Conservation (phyloP, 768 basidiomycete genomes). For the Pisolithus marmoratus region DNA sequence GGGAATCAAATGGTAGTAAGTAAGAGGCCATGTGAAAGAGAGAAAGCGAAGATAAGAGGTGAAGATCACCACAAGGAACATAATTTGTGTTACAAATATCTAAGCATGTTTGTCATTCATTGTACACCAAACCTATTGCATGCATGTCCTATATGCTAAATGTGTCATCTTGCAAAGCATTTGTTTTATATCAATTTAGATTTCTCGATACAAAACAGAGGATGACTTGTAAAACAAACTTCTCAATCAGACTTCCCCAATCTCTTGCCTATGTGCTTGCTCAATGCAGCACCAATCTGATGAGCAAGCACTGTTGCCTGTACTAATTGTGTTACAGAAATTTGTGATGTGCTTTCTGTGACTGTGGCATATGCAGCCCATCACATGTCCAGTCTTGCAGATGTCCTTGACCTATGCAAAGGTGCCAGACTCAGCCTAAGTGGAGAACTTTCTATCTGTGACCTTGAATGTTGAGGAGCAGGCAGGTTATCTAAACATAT, state of each 20-base stretch:
- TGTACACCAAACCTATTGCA: not conserved
- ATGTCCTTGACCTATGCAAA: constrained; percentile 35
- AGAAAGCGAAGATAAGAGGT: too few relatives aligned
- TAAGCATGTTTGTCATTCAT: not conserved
- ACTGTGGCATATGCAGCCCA: constrained; percentile 40
- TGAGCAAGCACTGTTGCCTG: constrained; percentile 41
- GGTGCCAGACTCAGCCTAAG: constrained; percentile 9
- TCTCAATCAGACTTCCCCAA: constrained; percentile 14
- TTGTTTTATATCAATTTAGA: not conserved
- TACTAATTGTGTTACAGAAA: constrained; percentile 43
- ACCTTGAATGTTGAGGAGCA: constrained; percentile 1
- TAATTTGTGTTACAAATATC: too few relatives aligned
- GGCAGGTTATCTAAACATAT: constrained; percentile 3
- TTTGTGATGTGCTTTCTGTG: constrained; percentile 40
- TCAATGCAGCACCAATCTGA: constrained; percentile 41
- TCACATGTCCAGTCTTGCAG: constrained; percentile 38
- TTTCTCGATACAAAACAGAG: not conserved
- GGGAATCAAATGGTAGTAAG: too few relatives aligned
- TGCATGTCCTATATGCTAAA: not conserved
- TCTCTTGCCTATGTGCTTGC: constrained; percentile 39
- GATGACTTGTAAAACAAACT: too few relatives aligned
- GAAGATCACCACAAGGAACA: too few relatives aligned
- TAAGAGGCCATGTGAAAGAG: too few relatives aligned
- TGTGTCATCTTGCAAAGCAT: too few relatives aligned
- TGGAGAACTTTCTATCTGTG: constrained; percentile 8